phyloP scores from a whole-genome alignment of 140 eudicot genomes.

The Flaveria floridana region DNA sequence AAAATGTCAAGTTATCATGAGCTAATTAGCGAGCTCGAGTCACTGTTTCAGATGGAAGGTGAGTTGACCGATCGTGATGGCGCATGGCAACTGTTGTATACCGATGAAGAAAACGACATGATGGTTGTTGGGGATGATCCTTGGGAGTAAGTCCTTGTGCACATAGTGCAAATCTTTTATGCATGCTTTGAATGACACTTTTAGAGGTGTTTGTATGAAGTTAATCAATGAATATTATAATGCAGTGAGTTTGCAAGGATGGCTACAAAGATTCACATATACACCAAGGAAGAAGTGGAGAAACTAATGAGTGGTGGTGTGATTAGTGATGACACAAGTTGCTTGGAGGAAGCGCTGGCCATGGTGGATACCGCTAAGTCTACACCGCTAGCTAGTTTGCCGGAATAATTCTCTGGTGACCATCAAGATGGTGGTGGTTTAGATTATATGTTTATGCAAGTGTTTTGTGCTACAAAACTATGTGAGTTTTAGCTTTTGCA shows the following conservation, averaged over 20 bases:
- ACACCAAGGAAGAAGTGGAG: conserved; percentile 84
- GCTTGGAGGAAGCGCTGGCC: conserved; percentile 79
- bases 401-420: conserved; percentile 38
- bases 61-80: conserved; percentile 52
- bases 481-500: conserved; percentile 22
- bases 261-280: conserved; percentile 76
- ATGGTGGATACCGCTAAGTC: conserved; percentile 65
- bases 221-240: neutral
- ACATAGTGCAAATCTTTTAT: neutral
- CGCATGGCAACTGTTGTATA: conserved; percentile 69
- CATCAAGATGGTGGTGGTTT: conserved; percentile 22
- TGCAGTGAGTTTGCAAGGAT: conserved; percentile 77
- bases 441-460: conserved; percentile 29
- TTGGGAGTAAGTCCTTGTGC: conserved; percentile 72
- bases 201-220: neutral
- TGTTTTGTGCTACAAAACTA: conserved; percentile 18
- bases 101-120: conserved; percentile 76
- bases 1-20: conserved; percentile 62
- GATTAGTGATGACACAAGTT: conserved; percentile 78
- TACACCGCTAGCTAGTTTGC: conserved; percentile 44
- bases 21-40: conserved; percentile 63
- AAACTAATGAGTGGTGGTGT: conserved; percentile 67
- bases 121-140: conserved; percentile 95
- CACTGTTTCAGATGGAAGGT: conserved; percentile 85
- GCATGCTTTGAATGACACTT: neutral